Conservation (phyloP, 148 eudicot genomes). For the Beta vulgaris region DNA sequence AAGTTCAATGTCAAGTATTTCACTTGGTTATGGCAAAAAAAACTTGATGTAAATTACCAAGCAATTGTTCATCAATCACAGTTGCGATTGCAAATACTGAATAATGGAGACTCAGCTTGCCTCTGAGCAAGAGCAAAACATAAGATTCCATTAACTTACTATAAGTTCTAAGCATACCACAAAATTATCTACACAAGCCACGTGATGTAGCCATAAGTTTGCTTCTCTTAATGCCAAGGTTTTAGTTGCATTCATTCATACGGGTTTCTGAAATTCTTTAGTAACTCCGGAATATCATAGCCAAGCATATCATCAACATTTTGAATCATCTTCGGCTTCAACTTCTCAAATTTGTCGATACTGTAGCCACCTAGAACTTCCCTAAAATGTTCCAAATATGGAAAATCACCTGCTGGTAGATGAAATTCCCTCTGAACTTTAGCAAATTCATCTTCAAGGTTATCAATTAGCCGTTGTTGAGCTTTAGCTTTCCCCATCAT, state of each 20-base stretch:
- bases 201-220: background rate
- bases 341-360: constrained; percentile 78
- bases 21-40: background rate
- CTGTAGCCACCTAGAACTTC: constrained; percentile 63
- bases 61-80: background rate
- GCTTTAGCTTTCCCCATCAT: constrained; percentile 81
- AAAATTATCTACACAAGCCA: constrained; percentile 28
- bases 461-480: constrained; percentile 81
- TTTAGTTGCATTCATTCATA: constrained; percentile 42
- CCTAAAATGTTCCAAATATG: constrained; percentile 71
- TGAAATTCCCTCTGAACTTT: constrained; percentile 88
- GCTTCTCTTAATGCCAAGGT: background rate
- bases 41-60: constrained; percentile 5
- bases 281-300: constrained; percentile 78
- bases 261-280: constrained; percentile 80
- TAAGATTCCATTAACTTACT: background rate
- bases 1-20: background rate
- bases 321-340: constrained; percentile 92
- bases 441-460: constrained; percentile 66
- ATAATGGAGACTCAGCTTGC: constrained; percentile 13
- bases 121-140: constrained; percentile 13
- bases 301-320: constrained; percentile 89
- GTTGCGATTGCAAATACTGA: background rate
- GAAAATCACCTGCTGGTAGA: constrained; percentile 86
- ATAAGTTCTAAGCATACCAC: background rate